Conservation (phyloP, 257 asterid genomes). For the Nicotiana noctiflora region DNA sequence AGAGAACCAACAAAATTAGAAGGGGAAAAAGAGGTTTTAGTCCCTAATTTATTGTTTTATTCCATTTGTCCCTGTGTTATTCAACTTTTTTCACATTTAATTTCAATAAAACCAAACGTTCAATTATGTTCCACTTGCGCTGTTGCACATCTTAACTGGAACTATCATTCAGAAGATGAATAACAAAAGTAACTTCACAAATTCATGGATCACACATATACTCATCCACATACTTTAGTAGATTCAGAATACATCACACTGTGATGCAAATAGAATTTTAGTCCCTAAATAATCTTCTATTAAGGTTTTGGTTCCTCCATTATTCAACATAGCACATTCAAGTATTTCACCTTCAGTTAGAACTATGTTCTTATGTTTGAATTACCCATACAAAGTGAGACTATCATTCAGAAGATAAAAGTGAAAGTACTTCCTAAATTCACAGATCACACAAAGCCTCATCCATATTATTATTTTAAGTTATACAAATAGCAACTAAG, state of each 20-base stretch:
- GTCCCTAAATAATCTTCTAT: neutral
- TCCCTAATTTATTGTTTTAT: neutral
- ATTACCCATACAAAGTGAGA: neutral
- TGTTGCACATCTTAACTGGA: neutral
- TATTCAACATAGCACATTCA: neutral
- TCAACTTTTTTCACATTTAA: neutral
- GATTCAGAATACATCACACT: neutral
- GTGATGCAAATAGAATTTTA: neutral
- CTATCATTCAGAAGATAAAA: conserved; percentile 3
- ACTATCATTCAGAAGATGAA: conserved; percentile 3
- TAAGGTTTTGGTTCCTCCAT: neutral
- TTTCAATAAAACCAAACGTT: neutral
- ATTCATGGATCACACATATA: neutral
- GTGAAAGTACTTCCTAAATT: neutral
- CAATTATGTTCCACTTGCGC: neutral
- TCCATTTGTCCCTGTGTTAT: neutral
- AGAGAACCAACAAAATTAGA: neutral
- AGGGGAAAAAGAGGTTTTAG: neutral
- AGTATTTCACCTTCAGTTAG: neutral
- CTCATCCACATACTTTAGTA: neutral
- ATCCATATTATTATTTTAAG: neutral
- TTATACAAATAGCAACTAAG: neutral
- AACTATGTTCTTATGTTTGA: neutral
- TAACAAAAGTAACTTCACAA: neutral
- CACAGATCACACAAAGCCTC: neutral